Percentiles rank a stretch among this genome's conserved stretches.
phyloP scores from a whole-genome alignment of 2,329 filamentous ascomycete genomes.

The Aspergillus fumigatus region DNA sequence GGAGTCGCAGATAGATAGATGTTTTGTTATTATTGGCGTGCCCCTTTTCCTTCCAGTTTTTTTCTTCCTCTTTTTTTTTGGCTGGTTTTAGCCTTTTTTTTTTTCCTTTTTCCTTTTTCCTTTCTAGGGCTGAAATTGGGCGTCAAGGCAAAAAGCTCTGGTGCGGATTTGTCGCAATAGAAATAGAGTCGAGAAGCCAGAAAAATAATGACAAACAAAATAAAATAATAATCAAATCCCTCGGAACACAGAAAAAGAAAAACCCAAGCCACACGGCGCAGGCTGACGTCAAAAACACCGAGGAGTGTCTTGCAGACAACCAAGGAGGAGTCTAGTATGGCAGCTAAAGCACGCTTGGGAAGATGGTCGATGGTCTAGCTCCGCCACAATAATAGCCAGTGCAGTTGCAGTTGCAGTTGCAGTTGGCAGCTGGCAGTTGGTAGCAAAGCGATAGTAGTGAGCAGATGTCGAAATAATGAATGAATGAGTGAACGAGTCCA shows the following conservation, averaged over 20 bases:
- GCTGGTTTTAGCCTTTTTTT: background rate
- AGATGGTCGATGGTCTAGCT: background rate
- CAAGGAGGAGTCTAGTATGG: background rate
- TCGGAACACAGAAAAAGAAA: background rate
- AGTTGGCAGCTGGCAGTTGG: too few species aligned
- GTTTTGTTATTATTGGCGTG: constrained; percentile 8
- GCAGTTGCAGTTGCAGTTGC: too few species aligned
- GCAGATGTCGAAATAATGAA: too few species aligned
- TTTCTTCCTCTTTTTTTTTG: constrained; percentile 4
- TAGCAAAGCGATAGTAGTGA: too few species aligned
- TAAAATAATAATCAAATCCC: too few species aligned
- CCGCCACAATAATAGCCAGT: background rate
- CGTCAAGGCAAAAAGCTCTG: background rate
- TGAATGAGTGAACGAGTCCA: background rate
- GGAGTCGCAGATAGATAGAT: constrained; percentile 1
- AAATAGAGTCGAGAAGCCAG: background rate
- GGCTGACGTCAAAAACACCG: background rate
- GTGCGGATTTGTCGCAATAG: background rate
- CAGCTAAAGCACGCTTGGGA: background rate
- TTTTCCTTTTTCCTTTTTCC: background rate
- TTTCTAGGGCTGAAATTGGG: background rate
- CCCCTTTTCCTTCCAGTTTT: constrained; percentile 2
- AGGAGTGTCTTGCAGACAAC: background rate
- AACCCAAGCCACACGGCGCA: background rate
- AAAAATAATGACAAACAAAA: background rate